Evolutionary conservation across 495 filamentous ascomycete genomes (phyloP), one percentile per base, ranked within the genome.

Genomic region (Talaromyces stipitatus): DNA sequence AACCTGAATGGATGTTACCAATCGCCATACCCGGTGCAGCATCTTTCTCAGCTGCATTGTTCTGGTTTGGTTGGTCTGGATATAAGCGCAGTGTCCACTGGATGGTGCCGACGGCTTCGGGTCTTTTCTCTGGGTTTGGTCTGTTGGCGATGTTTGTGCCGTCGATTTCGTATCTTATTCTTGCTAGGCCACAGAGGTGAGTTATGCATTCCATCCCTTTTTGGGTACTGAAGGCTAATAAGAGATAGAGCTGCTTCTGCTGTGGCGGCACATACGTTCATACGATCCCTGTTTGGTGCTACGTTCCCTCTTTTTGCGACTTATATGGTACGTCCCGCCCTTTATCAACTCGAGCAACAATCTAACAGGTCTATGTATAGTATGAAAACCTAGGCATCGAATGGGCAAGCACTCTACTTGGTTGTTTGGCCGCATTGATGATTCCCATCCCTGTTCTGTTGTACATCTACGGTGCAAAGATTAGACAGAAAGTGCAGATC

Each of bases 141-240:
- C 74, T 96, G 1, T 76, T 92, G 64, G 78, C 83, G 45, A 92
- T 95, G 67, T 95, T 95, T 78, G 77, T 95, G 10, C 89, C 92
- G 67, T 72, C 85, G 4, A 78, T 95, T 54, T 95, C 94, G 68
- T 95, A 95, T 67, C 78, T 95, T 28, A 86, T 95, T 54, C 90
- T 95, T 64, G 83, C 90, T 9, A 94, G 95, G 66, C 84, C 95
- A 61, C 91, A 92, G 86, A 92, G 91, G 80, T 86, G 73, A 71
- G 81, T 79, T 26, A 53, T 74, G 16, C 68, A 74, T 55, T 77
- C 72, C 70, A 70, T 76, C 61, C 16, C 28, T 75, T 72, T 14
- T 82, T 80, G 14, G 79, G 84, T 1, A 6, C 16, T 16, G 2
- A 8, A 41, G 5, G 18, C 36, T 41, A 2, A 41, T 9, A 41